A percentile compares a stretch with the other conserved stretches of the same genome.
These are phyloP conservation scores for Solanum raphanifolium DNA, from an alignment of 257 asterid genomes.

Conservation along the genomic window DNA sequence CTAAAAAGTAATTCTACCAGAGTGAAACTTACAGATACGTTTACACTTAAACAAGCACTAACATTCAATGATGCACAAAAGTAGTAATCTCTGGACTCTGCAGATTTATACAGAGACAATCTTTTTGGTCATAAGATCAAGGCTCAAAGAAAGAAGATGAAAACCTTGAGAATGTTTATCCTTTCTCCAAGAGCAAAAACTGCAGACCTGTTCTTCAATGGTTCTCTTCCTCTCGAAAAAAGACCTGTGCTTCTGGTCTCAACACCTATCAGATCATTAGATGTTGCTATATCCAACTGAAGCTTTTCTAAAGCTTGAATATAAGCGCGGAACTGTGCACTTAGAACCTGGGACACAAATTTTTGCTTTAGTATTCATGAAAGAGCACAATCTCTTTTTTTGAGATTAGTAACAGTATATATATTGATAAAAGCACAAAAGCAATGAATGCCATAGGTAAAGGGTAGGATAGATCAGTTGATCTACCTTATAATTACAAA, in stretches of 20 bases:
- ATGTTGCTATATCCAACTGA: constrained; percentile 94
- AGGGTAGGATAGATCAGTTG: neutral
- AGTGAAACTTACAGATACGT: neutral
- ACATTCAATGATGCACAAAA: neutral
- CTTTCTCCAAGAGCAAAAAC: constrained; percentile 98
- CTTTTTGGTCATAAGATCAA: neutral
- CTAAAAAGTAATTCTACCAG: neutral
- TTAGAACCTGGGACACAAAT: constrained; percentile 47
- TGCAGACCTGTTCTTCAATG: constrained; percentile 97
- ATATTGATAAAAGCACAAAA: neutral
- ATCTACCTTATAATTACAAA: neutral
- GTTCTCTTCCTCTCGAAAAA: constrained; percentile 91
- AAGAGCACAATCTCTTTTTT: neutral
- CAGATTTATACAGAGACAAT: neutral
- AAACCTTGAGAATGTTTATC: constrained; percentile 90
- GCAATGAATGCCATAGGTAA: neutral
- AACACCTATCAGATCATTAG: constrained; percentile 93
- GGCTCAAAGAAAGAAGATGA: neutral
- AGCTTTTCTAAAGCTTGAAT: constrained; percentile 97
- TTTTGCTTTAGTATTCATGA: neutral
- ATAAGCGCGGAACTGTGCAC: constrained; percentile 92
- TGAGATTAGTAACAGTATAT: neutral
- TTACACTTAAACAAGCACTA: neutral
- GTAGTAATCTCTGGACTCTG: neutral
- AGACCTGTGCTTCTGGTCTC: constrained; percentile 92